Conservation (phyloP, 2,329 filamentous ascomycete genomes). For the Xylariaceae sp. region DNA sequence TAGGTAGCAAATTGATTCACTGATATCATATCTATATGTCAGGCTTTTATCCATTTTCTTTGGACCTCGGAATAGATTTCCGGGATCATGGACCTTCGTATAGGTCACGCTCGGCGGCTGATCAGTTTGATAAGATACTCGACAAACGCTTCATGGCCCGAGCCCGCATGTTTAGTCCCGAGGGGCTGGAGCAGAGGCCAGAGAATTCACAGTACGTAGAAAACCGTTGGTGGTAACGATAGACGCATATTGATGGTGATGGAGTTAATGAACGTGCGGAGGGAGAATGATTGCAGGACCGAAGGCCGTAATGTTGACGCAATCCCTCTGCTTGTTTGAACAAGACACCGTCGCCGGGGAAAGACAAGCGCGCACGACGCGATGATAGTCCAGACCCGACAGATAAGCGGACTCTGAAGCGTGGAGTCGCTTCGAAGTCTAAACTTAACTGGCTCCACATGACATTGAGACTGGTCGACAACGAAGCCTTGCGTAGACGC, state of each 20-base stretch:
- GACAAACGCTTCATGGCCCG: too few relatives aligned
- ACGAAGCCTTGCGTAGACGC: neutral
- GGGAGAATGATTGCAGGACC: slow-evolving; percentile 17
- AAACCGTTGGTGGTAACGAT: slow-evolving; percentile 3
- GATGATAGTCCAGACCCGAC: neutral
- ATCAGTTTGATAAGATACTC: too few relatives aligned
- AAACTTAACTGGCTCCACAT: neutral
- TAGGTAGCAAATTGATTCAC: too few relatives aligned
- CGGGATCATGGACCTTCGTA: too few relatives aligned
- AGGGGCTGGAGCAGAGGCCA: neutral
- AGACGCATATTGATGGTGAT: slow-evolving; percentile 14
- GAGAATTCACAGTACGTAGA: neutral
- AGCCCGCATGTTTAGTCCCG: too few relatives aligned
- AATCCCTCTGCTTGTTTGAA: slow-evolving; percentile 16
- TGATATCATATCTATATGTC: too few relatives aligned
- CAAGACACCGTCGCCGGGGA: slow-evolving; percentile 12
- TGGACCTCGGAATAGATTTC: too few relatives aligned
- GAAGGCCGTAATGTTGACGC: slow-evolving; percentile 19
- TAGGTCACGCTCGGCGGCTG: too few relatives aligned
- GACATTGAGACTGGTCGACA: neutral
- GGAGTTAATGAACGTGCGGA: slow-evolving; percentile 12
- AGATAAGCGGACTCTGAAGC: neutral
- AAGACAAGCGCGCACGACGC: slow-evolving; percentile 4
- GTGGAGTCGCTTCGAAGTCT: neutral
- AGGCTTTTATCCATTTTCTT: too few relatives aligned